Percentiles rank a stretch among this genome's conserved stretches.
These are phyloP conservation scores for Globisporangium cederbergense DNA, from an alignment of 352 stramenopile species.

Conservation along the genomic window DNA sequence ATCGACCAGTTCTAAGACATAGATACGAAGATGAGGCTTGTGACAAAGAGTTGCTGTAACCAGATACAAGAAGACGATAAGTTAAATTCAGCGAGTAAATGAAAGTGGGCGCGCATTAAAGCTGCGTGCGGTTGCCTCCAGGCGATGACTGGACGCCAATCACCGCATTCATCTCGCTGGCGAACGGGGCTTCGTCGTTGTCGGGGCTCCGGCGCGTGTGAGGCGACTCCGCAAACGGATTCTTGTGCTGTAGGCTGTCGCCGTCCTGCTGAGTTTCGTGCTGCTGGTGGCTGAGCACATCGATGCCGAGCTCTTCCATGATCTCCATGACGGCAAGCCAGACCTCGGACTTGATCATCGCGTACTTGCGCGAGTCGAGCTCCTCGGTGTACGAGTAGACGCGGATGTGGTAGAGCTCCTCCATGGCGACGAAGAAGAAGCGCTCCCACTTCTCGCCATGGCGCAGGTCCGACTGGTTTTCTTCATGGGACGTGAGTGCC, in stretches of 20 bases:
- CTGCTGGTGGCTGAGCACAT: constrained; percentile 41
- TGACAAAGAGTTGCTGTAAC: neutral
- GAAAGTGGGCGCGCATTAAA: constrained; percentile 20
- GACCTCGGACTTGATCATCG: constrained; percentile 87
- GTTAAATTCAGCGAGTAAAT: constrained; percentile 6
- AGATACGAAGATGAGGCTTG: neutral
- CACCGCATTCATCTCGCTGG: constrained; percentile 50
- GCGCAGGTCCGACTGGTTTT: constrained; percentile 75
- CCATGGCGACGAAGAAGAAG: constrained; percentile 87
- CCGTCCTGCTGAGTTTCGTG: neutral
- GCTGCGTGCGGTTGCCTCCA: constrained; percentile 32
- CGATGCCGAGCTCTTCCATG: constrained; percentile 77
- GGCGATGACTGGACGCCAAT: constrained; percentile 31
- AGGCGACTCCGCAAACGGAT: constrained; percentile 38
- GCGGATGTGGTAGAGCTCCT: constrained; percentile 76
- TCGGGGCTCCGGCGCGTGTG: constrained; percentile 16
- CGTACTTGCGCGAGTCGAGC: constrained; percentile 82
- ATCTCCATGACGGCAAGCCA: constrained; percentile 88
- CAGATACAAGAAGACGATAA: constrained; percentile 10
- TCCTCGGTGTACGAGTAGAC: constrained; percentile 89
- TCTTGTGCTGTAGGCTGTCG: constrained; percentile 16
- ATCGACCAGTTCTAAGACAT: constrained; percentile 13
- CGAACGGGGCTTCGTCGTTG: constrained; percentile 47
- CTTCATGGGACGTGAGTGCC: constrained; percentile 82
- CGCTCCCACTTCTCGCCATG: constrained; percentile 80